Evolutionary conservation across 495 filamentous ascomycete species (phyloP), one percentile per base, ranked within the genome.

Genomic region (Tuber calosporum): DNA sequence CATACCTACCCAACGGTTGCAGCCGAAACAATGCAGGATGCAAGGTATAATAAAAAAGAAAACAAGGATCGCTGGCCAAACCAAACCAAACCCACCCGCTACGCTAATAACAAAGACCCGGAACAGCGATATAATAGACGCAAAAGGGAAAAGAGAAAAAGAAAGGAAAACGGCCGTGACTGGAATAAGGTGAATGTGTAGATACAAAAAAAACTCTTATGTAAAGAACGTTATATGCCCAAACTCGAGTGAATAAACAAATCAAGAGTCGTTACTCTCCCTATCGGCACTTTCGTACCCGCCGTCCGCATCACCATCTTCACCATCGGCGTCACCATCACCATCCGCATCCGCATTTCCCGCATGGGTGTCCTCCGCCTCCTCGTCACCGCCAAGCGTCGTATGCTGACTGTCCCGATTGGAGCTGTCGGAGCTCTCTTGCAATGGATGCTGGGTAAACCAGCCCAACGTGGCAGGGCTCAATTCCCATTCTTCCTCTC

Each of bases 391-490:
- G 15, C 43, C 66, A 36, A 30, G 26, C 4, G 45, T 40, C 34
- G 8, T 45, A 26, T 20, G 39, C 38, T 43, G 37, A 19, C 37
- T 41, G 13, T 38, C 39, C 19, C 43, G 20, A 26, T 22, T 20
- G 11, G 26, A 30, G 15, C 37, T 69, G 13, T 17, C 69, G 0
- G 19, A 41, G 13, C 34, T 70, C n/a, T 71, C 41, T 22, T 20
- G 30, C 20, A 30, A 34, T 22, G 40, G 40, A 39, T 69, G 17
- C 34, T 70, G 73, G 17, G 22, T 67, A 69, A 76, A 48, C 75
- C 75, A 77, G 20, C 74, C 67, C 38, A 72, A 41, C 2, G 69
- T 76, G 26, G 73, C 38, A 1, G 69, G 75, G 34, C 69, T 72
- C 62, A 69, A 37, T 22, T 67, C 74, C 48, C 45, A 67, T 43